A percentile compares a stretch with the other conserved stretches of the same genome.
These are phyloP conservation scores for Boeremia exigua DNA, from an alignment of 2,329 filamentous ascomycete species.

Conservation along the genomic window DNA sequence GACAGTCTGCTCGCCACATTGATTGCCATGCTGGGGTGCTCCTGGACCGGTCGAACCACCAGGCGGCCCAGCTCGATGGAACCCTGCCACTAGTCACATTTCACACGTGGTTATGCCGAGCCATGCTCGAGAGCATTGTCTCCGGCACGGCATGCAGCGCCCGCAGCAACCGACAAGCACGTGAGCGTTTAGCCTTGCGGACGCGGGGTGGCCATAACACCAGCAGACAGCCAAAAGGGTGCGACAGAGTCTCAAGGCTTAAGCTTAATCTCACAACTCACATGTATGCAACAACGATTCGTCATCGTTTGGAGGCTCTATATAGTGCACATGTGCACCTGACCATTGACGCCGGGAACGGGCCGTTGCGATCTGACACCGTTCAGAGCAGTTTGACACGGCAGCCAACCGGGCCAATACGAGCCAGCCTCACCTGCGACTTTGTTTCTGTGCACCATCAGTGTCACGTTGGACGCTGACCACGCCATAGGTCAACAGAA, in stretches of 20 bases:
- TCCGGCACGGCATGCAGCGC: conserved; percentile 10
- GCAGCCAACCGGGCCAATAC: conserved; percentile 21
- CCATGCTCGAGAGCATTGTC: conserved; percentile 2
- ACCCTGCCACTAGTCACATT: conserved; percentile 3
- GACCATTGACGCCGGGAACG: conserved; percentile 27
- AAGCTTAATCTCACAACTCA: neutral
- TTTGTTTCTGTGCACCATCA: conserved; percentile 2
- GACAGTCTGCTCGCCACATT: conserved; percentile 14
- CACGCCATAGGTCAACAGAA: neutral
- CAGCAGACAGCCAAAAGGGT: neutral
- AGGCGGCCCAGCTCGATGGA: conserved; percentile 21
- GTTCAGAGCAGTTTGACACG: conserved; percentile 23
- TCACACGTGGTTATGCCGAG: conserved; percentile 8
- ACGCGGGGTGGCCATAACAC: neutral
- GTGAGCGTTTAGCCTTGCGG: conserved; percentile 13
- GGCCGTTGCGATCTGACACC: conserved; percentile 39
- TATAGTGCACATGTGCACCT: conserved; percentile 6
- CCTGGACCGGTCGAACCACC: conserved; percentile 14
- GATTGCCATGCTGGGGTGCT: conserved; percentile 10
- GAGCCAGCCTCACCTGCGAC: conserved; percentile 12
- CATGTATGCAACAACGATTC: neutral
- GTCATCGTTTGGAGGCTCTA: conserved; percentile 8
- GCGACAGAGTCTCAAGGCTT: neutral
- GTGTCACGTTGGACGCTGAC: conserved; percentile 5
- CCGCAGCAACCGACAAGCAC: conserved; percentile 13